phyloP scores from a whole-genome alignment of 352 stramenopile species.

The Plasmopara muralis region DNA sequence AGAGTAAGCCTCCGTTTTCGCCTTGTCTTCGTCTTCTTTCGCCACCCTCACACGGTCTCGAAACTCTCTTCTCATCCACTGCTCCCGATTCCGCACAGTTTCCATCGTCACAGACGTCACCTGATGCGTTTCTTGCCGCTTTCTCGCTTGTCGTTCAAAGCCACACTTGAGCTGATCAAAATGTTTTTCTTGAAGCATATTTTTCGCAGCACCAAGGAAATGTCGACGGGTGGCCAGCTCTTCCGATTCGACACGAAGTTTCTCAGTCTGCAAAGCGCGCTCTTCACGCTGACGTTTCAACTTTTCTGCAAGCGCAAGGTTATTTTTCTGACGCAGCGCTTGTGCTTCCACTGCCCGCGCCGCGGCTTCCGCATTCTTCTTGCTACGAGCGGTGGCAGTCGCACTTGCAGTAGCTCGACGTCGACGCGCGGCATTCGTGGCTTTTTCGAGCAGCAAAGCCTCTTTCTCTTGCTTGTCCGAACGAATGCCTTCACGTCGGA shows the following conservation, averaged over 20 bases:
- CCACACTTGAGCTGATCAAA: slow-evolving; percentile 71
- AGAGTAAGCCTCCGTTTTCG: slow-evolving; percentile 21
- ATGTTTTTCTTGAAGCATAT: slow-evolving; percentile 74
- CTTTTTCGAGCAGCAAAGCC: slow-evolving; percentile 58
- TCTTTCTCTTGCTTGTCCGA: slow-evolving; percentile 73
- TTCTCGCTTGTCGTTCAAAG: slow-evolving; percentile 45
- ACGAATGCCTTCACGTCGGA: slow-evolving; percentile 61
- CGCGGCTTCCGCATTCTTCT: slow-evolving; percentile 48
- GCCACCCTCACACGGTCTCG: slow-evolving; percentile 15
- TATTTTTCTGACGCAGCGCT: slow-evolving; percentile 48
- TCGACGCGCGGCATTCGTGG: slow-evolving; percentile 70
- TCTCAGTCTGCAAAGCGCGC: slow-evolving; percentile 41
- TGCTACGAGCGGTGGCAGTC: slow-evolving; percentile 45
- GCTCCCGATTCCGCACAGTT: slow-evolving; percentile 29
- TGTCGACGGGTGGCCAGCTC: slow-evolving; percentile 66
- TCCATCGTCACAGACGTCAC: slow-evolving; percentile 36
- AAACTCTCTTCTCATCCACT: slow-evolving; percentile 41
- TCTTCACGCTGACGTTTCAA: slow-evolving; percentile 46
- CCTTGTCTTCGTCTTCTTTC: slow-evolving; percentile 16
- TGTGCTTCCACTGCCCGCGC: slow-evolving; percentile 54
- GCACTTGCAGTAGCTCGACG: slow-evolving; percentile 57
- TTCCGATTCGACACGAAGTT: slow-evolving; percentile 49
- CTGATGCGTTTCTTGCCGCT: slow-evolving; percentile 47
- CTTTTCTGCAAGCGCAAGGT: slow-evolving; percentile 71
- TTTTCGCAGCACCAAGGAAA: slow-evolving; percentile 84